Percentiles rank a stretch among this genome's conserved stretches.
Conservation (phyloP, 768 basidiomycete genomes). For the Dendrothele bispora region DNA sequence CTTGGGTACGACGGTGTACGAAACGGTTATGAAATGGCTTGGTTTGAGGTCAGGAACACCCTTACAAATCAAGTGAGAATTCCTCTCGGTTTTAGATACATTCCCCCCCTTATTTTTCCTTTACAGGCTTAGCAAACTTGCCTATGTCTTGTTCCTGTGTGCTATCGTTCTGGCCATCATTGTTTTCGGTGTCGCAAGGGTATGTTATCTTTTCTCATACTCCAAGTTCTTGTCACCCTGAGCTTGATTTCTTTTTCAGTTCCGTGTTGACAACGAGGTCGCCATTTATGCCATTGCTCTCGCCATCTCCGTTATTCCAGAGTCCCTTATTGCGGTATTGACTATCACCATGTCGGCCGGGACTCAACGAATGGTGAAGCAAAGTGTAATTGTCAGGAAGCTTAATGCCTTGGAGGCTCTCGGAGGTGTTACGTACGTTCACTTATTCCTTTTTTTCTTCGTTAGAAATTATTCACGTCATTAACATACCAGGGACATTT, state of each 20-base stretch:
- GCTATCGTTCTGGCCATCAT: conserved; percentile 37
- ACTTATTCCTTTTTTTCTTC: background rate
- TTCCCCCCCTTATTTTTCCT: background rate
- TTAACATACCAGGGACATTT: conserved; percentile 33
- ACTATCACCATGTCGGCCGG: conserved; percentile 62
- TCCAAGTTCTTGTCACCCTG: background rate
- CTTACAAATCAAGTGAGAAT: conserved; percentile 30
- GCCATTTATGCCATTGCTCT: conserved; percentile 29
- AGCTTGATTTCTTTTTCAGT: background rate
- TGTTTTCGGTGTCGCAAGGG: conserved; percentile 32
- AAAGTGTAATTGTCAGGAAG: conserved; percentile 62
- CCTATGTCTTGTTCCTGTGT: conserved; percentile 34
- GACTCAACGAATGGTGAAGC: conserved; percentile 51
- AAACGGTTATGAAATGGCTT: background rate
- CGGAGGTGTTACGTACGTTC: conserved; percentile 48
- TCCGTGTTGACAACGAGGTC: background rate
- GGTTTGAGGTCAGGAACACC: conserved; percentile 35
- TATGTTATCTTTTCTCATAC: background rate
- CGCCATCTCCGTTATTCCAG: conserved; percentile 40
- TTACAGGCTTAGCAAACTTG: conserved; percentile 26
- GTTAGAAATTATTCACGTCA: too few relatives aligned
- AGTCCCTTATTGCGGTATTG: conserved; percentile 46
- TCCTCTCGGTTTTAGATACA: background rate
- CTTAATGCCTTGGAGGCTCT: conserved; percentile 65
- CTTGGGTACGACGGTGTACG: background rate